These are phyloP conservation scores for Daldinia grandis DNA, from an alignment of 495 filamentous ascomycete genomes.

Conservation along the genomic window DNA sequence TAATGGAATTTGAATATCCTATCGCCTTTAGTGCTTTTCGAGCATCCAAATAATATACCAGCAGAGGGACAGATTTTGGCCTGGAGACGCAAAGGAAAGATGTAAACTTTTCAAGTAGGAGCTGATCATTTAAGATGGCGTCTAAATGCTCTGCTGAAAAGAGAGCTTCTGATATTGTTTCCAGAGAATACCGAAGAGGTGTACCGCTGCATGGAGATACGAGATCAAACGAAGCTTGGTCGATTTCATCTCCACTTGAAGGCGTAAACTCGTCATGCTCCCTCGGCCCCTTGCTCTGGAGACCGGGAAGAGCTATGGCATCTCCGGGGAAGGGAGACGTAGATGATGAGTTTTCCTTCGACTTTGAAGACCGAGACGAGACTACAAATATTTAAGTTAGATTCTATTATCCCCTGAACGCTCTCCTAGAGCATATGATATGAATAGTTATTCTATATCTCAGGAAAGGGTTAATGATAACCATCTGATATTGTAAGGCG, in stretches of 20 bases:
- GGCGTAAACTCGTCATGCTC: constrained; percentile 60
- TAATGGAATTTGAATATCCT: neutral
- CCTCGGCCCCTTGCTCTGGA: constrained; percentile 42
- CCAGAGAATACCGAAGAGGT: constrained; percentile 58
- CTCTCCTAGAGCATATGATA: neutral
- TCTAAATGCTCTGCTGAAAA: constrained; percentile 72
- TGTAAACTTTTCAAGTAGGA: constrained; percentile 68
- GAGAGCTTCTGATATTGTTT: constrained; percentile 67
- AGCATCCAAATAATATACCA: constrained; percentile 76
- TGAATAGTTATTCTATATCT: neutral
- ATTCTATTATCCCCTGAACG: neutral
- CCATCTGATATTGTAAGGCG: neutral
- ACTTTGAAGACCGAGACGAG: constrained; percentile 19
- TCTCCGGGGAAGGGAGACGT: constrained; percentile 32
- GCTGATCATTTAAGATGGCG: constrained; percentile 69
- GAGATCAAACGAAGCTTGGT: constrained; percentile 55
- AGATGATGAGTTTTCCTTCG: constrained; percentile 28
- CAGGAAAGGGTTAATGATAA: neutral
- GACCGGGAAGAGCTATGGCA: constrained; percentile 49
- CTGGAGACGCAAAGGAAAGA: constrained; percentile 69
- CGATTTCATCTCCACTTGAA: constrained; percentile 34
- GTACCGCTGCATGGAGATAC: constrained; percentile 49
- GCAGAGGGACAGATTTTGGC: constrained; percentile 68
- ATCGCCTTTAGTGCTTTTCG: constrained; percentile 63
- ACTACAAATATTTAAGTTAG: constrained; percentile 1